phyloP scores from a whole-genome alignment of 352 stramenopile genomes.

The Peronosclerospora sorghi region DNA sequence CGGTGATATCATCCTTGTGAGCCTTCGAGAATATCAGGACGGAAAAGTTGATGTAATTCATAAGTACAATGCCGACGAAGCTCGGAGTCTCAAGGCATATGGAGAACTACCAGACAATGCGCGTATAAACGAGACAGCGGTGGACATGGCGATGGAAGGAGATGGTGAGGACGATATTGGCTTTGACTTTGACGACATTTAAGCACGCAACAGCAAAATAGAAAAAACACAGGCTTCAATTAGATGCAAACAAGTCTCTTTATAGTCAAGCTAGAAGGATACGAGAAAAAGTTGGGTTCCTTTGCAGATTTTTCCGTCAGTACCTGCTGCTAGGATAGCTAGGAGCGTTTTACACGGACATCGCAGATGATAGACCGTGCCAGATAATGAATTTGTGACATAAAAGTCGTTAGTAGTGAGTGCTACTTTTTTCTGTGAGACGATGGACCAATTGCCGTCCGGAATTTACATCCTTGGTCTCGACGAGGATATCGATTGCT shows the following conservation, averaged over 20 bases:
- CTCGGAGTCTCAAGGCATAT: slow-evolving; percentile 98
- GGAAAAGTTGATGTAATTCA: slow-evolving; percentile 99
- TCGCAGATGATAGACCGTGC: slow-evolving; percentile 10
- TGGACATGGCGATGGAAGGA: slow-evolving; percentile 77
- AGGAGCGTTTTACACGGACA: slow-evolving; percentile 7
- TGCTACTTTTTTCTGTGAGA: too few relatives aligned
- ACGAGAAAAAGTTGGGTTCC: not conserved
- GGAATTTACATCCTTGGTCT: too few relatives aligned
- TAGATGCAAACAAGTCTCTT: not conserved
- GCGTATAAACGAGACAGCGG: slow-evolving; percentile 81
- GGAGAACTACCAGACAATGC: slow-evolving; percentile 97
- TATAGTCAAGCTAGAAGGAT: not conserved
- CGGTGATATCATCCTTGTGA: slow-evolving; percentile 98
- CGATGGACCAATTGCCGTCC: too few relatives aligned
- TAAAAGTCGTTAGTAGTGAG: slow-evolving; percentile 7
- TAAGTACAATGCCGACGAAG: slow-evolving; percentile 97
- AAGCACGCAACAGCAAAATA: slow-evolving; percentile 17
- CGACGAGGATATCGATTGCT: too few relatives aligned
- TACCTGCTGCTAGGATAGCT: slow-evolving; percentile 17
- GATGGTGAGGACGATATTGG: slow-evolving; percentile 82
- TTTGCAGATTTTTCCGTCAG: not conserved
- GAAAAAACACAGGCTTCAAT: not conserved
- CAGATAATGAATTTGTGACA: slow-evolving; percentile 24
- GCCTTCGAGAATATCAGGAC: slow-evolving; percentile 99
- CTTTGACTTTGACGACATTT: slow-evolving; percentile 88